phyloP scores from a whole-genome alignment of 1,284 basidiomycete species.

The Moesziomyces antarcticus region DNA sequence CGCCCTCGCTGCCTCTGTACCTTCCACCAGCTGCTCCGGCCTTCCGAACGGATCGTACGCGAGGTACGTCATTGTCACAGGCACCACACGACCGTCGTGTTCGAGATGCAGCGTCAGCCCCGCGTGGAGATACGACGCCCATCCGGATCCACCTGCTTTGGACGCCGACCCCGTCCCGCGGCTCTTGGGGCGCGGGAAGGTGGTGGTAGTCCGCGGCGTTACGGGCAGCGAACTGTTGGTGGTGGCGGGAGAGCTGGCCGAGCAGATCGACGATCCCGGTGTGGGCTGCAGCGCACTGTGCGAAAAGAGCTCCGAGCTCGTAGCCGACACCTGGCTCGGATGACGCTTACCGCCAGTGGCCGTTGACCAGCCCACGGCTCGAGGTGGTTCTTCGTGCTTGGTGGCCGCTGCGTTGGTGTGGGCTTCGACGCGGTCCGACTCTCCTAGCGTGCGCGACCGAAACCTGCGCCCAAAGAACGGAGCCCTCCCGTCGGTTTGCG shows the following conservation, averaged over 20 bases:
- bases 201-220: slow-evolving; percentile 15
- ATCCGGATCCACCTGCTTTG: slow-evolving; percentile 34
- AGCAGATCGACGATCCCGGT: slow-evolving; percentile 33
- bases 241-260: slow-evolving; percentile 26
- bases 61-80: slow-evolving; percentile 51
- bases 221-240: slow-evolving; percentile 34
- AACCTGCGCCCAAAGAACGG: slow-evolving; percentile 46
- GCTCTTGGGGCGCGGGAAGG: slow-evolving; percentile 37
- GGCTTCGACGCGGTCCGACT: slow-evolving; percentile 29
- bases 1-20: slow-evolving; percentile 10
- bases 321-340: slow-evolving; percentile 23
- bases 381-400: background rate
- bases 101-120: slow-evolving; percentile 58
- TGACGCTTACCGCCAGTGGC: slow-evolving; percentile 17
- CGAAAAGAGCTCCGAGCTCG: slow-evolving; percentile 25
- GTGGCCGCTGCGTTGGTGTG: slow-evolving; percentile 8
- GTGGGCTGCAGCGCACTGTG: slow-evolving; percentile 22
- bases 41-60: slow-evolving; percentile 59
- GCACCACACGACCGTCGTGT: slow-evolving; percentile 33
- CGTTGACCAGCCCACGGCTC: too few relatives aligned
- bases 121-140: slow-evolving; percentile 55
- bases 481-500: slow-evolving; percentile 33
- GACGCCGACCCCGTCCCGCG: slow-evolving; percentile 15
- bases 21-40: slow-evolving; percentile 46
- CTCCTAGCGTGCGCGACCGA: slow-evolving; percentile 49